Evolutionary conservation across 805 yeast species (phyloP).

Genomic region (Candida rishiriensis): DNA sequence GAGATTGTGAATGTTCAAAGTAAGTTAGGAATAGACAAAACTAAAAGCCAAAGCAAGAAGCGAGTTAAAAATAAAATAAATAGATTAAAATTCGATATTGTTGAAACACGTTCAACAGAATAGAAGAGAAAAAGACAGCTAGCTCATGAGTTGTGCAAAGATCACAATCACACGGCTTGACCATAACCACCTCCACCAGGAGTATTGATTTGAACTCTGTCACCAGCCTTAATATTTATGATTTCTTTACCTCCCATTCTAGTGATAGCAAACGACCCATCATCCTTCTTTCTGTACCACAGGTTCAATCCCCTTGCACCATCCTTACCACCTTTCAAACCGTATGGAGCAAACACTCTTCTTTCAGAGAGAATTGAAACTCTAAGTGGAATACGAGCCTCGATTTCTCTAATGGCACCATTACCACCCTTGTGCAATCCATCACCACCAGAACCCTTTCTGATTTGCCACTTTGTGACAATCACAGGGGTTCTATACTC

Average conservation of each 20-base stretch:
- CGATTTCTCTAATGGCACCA: slow-evolving; percentile 44
- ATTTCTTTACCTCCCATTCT: slow-evolving; percentile 28
- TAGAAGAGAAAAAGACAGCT: not conserved
- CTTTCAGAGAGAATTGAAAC: slow-evolving; percentile 42
- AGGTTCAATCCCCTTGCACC: slow-evolving; percentile 36
- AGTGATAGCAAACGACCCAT: slow-evolving; percentile 18
- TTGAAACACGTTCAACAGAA: too few relatives aligned
- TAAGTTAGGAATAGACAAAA: not conserved
- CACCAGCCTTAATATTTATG: slow-evolving; percentile 26
- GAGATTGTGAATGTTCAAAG: too few relatives aligned
- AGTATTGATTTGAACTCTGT: slow-evolving; percentile 28
- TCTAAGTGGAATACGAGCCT: slow-evolving; percentile 30
- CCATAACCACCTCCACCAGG: slow-evolving; percentile 38
- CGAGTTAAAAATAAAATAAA: too few relatives aligned
- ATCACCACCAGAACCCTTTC: slow-evolving; percentile 44
- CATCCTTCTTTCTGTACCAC: slow-evolving; percentile 20
- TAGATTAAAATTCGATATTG: too few relatives aligned
- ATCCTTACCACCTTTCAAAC: slow-evolving; percentile 39
- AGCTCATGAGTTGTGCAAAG: too few relatives aligned
- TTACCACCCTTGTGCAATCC: slow-evolving; percentile 46
- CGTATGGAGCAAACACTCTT: slow-evolving; percentile 42
- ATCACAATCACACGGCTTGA: not conserved
- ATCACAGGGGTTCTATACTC: slow-evolving; percentile 49
- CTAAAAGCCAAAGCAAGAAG: not conserved
- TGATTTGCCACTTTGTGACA: slow-evolving; percentile 39